A percentile compares a stretch with the other conserved stretches of the same genome.
phyloP scores from a whole-genome alignment of 257 asterid species.

The Marsdenia floribunda region DNA sequence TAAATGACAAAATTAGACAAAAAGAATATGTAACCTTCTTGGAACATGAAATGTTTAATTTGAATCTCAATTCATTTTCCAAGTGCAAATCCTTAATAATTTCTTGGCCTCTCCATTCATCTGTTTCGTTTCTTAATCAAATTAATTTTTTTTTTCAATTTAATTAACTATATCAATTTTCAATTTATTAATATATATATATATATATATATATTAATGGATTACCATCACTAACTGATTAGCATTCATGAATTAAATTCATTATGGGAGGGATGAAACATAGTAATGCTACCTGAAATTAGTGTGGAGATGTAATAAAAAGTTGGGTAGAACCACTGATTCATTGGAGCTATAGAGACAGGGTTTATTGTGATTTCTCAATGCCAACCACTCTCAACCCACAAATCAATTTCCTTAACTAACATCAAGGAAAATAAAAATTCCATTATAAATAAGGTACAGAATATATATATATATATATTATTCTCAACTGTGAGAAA shows the following conservation, averaged over 20 bases:
- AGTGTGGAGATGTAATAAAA: too few relatives aligned
- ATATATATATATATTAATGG: too few relatives aligned
- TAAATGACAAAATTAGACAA: neutral
- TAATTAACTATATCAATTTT: too few relatives aligned
- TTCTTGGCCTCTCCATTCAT: too few relatives aligned
- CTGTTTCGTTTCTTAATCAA: too few relatives aligned
- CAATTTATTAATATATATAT: too few relatives aligned
- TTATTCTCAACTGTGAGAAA: neutral
- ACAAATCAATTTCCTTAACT: constrained; percentile 21
- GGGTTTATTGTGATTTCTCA: constrained; percentile 14
- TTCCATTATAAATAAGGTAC: neutral
- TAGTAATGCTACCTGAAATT: neutral
- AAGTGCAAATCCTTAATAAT: too few relatives aligned
- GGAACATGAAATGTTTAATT: too few relatives aligned
- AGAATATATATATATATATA: neutral
- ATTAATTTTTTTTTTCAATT: too few relatives aligned
- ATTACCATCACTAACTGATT: too few relatives aligned
- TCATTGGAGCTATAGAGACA: constrained; percentile 5
- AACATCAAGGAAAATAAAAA: constrained; percentile 2
- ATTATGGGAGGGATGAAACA: neutral
- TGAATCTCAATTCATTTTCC: too few relatives aligned
- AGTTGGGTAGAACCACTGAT: neutral
- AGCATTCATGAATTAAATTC: neutral
- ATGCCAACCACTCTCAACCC: constrained; percentile 31
- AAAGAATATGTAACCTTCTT: neutral